Evolutionary conservation across 2,329 filamentous ascomycete species (phyloP), one percentile per base, ranked within the genome.

Genomic region (Calonectria leucothoes): DNA sequence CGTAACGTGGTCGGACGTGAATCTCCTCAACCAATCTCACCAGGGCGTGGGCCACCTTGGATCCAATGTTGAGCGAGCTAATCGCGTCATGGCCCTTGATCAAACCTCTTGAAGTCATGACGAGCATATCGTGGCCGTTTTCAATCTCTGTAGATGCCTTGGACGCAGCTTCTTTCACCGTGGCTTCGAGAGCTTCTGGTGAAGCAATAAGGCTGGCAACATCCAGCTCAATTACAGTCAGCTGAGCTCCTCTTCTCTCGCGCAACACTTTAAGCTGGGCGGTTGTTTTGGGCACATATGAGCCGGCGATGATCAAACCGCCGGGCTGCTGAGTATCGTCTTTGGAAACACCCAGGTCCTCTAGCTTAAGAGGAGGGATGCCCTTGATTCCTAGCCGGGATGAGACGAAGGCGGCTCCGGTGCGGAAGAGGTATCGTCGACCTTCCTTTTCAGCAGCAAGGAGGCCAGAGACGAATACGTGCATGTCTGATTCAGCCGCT

Each of bases 251-350:
- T 25, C 86, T 82, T 37, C 80, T 80, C 15, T 84, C 80, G 0
- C 82, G 81, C 25, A 91, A 78, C 2, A 81, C 79, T 35, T 86
- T 84, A 2, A 91, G 82, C 73, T 91, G 89, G 0, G 87, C 86
- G 0, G 89, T 91, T 4, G 90, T 91, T 76, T 91, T 91, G 3
- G 89, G 88, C 0, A 91, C 89, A 69, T 91, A 91, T 0, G 87
- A 89, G 0, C 90, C 89, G 0, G 89, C 89, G 33, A 91, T 84
- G 31, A 91, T 86, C 5, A 91, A 78, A 0, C 89, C 89, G 0
- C 89, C 89, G 6, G 71, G 27, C 15, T 68, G 49, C 12, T 51
- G 25, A 3, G n/a, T 20, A 20, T 14, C 49, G 20, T 49, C 17
- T 0, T 79, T 79, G 10, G 52, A 76, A 0, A 87, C 81, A 4